Base-by-base conservation (phyloP, 2,329 filamentous ascomycete genomes). In the Aspergillus nomiae region DNA sequence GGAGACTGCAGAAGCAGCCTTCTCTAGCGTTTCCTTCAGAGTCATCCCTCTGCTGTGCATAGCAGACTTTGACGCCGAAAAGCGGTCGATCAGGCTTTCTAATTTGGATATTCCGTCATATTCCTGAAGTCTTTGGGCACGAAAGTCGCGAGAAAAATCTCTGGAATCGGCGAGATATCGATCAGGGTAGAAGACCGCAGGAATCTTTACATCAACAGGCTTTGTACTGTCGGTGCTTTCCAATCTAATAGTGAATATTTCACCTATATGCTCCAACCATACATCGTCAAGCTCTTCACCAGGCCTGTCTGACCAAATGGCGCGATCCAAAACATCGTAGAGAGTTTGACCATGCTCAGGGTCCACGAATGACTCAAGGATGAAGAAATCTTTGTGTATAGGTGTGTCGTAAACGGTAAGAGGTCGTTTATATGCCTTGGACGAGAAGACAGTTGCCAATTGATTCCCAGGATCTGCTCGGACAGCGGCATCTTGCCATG, bases 161-260 rank as follows among this genome's bases (percentile, higher is more conserved):
- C 81, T 78, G 63, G 84, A 85, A 64, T 80, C 77, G 56, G 84
- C 78, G 53, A 88, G 76, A 71, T 89, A 90, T 53, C 87, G 82
- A 74, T 89, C 87, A 5, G 85, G 81, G 66, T 86, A 87, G 69
- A 87, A 82, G 1, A 80, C 77, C 1, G 81, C 71, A 4, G 86
- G 86, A 21, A 88, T 79, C 7, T 82, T 82, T 50, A 88, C 74
- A 32, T 81, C 77, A 28, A 84, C 70, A 32, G 67, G 70, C 46
- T 70, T 72, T 38, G 66, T 75, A 34, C 81, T 69, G 19, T 69
- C 77, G 61, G 69, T 66, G 73, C 68, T 74, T 70, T 75, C 77
- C 50, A 77, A 67, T 66, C 71, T 80, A 70, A 89, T 79, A 11
- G 84, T 82, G n/a, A 89, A 74, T 24, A 89, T 78, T 30, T 87